Conservation (phyloP, 352 stramenopile genomes). For the Globisporangium alternatum region DNA sequence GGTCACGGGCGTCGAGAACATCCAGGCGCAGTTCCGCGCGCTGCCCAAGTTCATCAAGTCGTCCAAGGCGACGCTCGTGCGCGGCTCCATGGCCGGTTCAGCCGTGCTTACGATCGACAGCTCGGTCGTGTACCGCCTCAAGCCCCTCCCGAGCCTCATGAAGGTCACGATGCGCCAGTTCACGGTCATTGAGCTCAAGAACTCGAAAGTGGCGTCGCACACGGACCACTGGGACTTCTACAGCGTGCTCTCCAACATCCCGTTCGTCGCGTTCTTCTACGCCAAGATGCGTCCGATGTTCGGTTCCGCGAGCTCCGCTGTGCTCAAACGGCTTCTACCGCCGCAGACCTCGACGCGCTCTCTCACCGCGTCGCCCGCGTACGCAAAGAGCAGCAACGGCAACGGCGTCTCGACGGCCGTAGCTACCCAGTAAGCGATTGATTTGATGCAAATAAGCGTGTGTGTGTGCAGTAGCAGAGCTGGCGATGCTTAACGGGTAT, state of each 20-base stretch:
- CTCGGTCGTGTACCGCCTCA: slow-evolving; percentile 69
- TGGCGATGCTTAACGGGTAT: neutral
- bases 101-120: slow-evolving; percentile 81
- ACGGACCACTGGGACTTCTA: slow-evolving; percentile 86
- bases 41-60: slow-evolving; percentile 76
- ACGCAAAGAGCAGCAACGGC: slow-evolving; percentile 13
- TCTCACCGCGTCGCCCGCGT: slow-evolving; percentile 18
- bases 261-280: slow-evolving; percentile 80
- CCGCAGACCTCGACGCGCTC: slow-evolving; percentile 15
- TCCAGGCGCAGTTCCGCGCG: slow-evolving; percentile 82
- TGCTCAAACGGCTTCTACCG: slow-evolving; percentile 69
- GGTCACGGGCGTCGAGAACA: slow-evolving; percentile 72
- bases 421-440: slow-evolving; percentile 26
- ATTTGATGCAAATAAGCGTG: neutral
- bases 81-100: slow-evolving; percentile 76
- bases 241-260: slow-evolving; percentile 76
- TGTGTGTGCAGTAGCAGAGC: slow-evolving; percentile 1
- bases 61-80: slow-evolving; percentile 75
- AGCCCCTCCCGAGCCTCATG: slow-evolving; percentile 71
- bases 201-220: slow-evolving; percentile 72
- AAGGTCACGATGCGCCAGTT: slow-evolving; percentile 76
- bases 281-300: slow-evolving; percentile 74
- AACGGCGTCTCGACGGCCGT: slow-evolving; percentile 18
- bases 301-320: slow-evolving; percentile 53
- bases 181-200: slow-evolving; percentile 81